Conservation (phyloP, 1,284 basidiomycete genomes). For the Naganishia sp. region DNA sequence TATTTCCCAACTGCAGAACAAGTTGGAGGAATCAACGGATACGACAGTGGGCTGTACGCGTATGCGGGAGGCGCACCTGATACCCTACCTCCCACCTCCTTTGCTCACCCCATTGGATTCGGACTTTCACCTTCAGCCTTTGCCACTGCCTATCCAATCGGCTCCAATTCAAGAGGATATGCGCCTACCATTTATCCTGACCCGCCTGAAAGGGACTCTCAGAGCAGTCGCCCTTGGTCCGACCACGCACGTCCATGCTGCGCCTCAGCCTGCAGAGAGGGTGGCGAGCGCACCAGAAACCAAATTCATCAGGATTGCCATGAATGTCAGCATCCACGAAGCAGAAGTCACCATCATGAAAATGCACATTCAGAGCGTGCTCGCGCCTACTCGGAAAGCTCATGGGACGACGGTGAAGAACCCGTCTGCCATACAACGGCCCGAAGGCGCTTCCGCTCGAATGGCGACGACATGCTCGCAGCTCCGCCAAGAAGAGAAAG, state of each 20-base stretch:
- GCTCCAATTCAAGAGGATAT: not conserved
- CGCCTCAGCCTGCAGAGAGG: not conserved
- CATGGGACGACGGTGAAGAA: conserved; percentile 7
- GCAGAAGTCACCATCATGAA: not conserved
- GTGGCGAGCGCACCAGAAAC: not conserved
- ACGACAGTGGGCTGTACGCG: conserved; percentile 15
- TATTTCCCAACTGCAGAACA: not conserved
- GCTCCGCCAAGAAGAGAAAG: not conserved
- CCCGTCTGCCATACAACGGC: not conserved
- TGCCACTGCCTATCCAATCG: no score
- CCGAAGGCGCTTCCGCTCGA: not conserved
- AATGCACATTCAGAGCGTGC: not conserved
- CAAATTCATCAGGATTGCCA: not conserved
- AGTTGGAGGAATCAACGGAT: not conserved
- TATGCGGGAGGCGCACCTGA: conserved; percentile 20
- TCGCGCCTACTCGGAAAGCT: conserved; percentile 8
- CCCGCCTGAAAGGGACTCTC: not conserved
- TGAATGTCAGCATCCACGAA: not conserved
- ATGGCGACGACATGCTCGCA: not conserved
- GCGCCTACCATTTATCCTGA: conserved; percentile 24
- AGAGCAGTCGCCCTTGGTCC: no score
- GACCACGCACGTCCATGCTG: no score
- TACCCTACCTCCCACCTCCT: not conserved
- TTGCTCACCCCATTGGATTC: not conserved
- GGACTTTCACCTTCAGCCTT: no score